Evolutionary conservation across 257 asterid genomes (phyloP).

Genomic region (Lycium ferocissimum): DNA sequence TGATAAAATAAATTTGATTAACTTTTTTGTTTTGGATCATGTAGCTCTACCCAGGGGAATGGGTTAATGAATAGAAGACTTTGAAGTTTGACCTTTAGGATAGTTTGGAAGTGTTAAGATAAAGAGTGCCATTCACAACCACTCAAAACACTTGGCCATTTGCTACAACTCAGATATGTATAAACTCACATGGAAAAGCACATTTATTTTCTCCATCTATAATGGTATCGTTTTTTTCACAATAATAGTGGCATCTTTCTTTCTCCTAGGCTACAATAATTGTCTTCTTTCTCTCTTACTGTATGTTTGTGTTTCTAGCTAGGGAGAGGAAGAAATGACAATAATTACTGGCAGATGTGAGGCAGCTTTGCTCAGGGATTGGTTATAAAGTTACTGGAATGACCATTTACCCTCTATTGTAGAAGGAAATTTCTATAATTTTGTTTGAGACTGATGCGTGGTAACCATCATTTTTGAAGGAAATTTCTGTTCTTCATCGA

Average conservation of each 20-base stretch:
- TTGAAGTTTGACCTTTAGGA: not conserved
- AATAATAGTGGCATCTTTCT: not conserved
- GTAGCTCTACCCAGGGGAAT: not conserved
- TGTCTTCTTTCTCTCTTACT: conserved; percentile 33
- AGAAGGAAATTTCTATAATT: not conserved
- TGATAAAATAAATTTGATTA: not conserved
- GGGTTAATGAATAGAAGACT: not conserved
- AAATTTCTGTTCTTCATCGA: too few species aligned
- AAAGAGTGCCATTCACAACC: not conserved
- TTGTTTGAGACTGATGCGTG: not conserved
- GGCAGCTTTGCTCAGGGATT: conserved; percentile 66
- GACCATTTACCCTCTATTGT: not conserved
- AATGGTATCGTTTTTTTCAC: conserved; percentile 12
- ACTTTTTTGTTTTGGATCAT: not conserved
- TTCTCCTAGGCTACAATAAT: conserved; percentile 23
- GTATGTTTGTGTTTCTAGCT: not conserved
- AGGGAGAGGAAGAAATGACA: conserved; percentile 18
- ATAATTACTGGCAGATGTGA: conserved; percentile 45
- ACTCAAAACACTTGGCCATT: conserved; percentile 3
- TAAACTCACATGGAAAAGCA: not conserved
- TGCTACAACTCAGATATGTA: not conserved
- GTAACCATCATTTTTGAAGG: not conserved
- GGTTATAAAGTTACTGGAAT: conserved; percentile 31
- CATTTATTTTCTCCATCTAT: not conserved
- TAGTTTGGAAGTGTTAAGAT: conserved; percentile 17